Base-by-base conservation (phyloP, 805 yeast species). In the Lachancea waltii region DNA sequence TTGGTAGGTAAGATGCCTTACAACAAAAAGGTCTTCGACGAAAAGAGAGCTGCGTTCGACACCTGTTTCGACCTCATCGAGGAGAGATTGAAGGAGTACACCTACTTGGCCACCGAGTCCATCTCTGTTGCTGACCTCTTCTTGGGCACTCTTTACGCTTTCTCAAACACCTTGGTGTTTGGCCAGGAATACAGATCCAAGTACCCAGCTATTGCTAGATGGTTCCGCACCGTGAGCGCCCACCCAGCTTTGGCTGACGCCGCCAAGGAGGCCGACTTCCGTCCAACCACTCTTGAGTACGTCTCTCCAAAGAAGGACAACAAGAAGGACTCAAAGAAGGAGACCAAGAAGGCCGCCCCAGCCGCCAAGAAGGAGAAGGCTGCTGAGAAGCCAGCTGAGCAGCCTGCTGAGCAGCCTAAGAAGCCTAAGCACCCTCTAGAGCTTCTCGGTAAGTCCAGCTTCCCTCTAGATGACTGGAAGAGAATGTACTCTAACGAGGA, bases 401-500 rank as follows among this genome's bases (percentile, higher is more conserved):
- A 34, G 37, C 24, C 37, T n/a, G 38, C 33, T 22, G 38, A 68
- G 67, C 36, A 67, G 70, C 47, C 65, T 55, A 81, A 81, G 71
- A 84, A 84, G 72, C 75, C 85, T 51, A 82, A 81, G 69, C 97
- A 89, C 72, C 96, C 97, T 60, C 79, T 87, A 65, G 90, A 76
- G 64, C 70, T 72, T 46, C 78, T 89, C 48, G 90, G 89, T 56
- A 79, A 77, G 63, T 65, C 84, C 44, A 50, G 80, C 47, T 70
- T 80, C 56, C 31, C 41, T 20, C 58, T 89, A 51, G 95, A 87
- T 60, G 90, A 84, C 67, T 86, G 95, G 90, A 89, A 89, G 80
- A 81, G 95, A 72, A 68, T 69, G 50, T 89, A 89, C 82, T 86
- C 95, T 49, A 89, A 89, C 78, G 87, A 85, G 71, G 96, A 89